A percentile compares a stretch with the other conserved stretches of the same genome.
Conservation (phyloP, 768 basidiomycete species). For the Chiua virens region DNA sequence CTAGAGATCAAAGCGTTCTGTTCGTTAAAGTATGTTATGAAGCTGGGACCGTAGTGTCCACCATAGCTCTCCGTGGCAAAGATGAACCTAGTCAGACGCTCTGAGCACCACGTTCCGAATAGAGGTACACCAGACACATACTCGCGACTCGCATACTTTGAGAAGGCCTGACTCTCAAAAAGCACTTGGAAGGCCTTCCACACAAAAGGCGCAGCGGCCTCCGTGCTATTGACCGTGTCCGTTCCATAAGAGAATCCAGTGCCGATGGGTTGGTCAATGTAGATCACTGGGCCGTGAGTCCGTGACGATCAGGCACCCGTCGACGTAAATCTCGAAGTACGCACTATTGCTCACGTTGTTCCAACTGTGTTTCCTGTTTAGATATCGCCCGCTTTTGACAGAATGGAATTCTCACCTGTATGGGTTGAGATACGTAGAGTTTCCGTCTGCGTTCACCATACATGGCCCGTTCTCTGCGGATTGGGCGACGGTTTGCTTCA, state of each 20-base stretch:
- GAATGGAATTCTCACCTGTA: conserved; percentile 42
- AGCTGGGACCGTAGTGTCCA: conserved; percentile 65
- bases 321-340: conserved; percentile 15
- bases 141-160: conserved; percentile 54
- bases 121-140: conserved; percentile 26
- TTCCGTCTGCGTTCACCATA: conserved; percentile 51
- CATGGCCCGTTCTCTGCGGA: conserved; percentile 63
- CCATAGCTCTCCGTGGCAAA: conserved; percentile 69
- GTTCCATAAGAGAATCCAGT: conserved; percentile 63
- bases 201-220: conserved; percentile 54
- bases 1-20: conserved; percentile 54
- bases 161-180: conserved; percentile 55
- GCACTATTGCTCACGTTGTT: conserved; percentile 65
- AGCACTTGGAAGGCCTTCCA: conserved; percentile 66
- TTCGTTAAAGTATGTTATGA: conserved; percentile 62
- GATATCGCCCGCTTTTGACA: background rate
- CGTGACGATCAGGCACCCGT: background rate
- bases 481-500: background rate
- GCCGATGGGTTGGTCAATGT: conserved; percentile 69
- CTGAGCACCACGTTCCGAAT: background rate
- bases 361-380: conserved; percentile 46
- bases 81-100: conserved; percentile 45
- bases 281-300: conserved; percentile 47
- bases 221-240: conserved; percentile 49
- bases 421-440: conserved; percentile 55